Evolutionary conservation across 495 filamentous ascomycete species (phyloP).

Genomic region (Aspergillus baeticus): DNA sequence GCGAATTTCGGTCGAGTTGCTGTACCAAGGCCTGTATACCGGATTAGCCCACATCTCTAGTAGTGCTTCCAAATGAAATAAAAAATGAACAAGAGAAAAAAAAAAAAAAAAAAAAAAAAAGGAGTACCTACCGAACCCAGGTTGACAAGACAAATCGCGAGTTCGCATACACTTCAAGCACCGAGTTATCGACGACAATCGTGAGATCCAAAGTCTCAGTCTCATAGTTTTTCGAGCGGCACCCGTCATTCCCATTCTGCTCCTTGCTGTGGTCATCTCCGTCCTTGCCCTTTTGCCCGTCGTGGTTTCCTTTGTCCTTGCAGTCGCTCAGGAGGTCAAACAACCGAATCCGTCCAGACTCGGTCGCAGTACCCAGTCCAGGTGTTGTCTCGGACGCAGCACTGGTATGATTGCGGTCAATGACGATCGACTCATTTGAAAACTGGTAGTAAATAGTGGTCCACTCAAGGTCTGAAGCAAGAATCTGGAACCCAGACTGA

Average conservation of each 20-base stretch:
- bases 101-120: no score
- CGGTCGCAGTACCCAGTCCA: constrained; percentile 15
- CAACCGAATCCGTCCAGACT: constrained; percentile 18
- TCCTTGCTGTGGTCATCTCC: no score
- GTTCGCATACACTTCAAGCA: constrained; percentile 25
- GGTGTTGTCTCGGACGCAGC: constrained; percentile 18
- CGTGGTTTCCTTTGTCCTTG: neutral
- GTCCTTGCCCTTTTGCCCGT: neutral
- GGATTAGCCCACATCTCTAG: no score
- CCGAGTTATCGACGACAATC: constrained; percentile 19
- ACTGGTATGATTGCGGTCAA: constrained; percentile 22
- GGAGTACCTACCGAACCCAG: constrained; percentile 19
- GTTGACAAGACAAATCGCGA: constrained; percentile 21
- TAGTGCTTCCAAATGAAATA: no score
- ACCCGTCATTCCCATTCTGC: no score
- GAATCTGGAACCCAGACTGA: constrained; percentile 20
- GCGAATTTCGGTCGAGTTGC: constrained; percentile 21
- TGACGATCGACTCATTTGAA: constrained; percentile 24
- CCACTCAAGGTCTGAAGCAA: constrained; percentile 15
- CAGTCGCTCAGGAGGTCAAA: constrained; percentile 14
- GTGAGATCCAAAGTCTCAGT: constrained; percentile 22
- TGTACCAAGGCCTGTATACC: constrained; percentile 21
- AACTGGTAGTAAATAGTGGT: constrained; percentile 26
- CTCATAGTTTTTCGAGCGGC: neutral
- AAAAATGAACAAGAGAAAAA: no score